Evolutionary conservation across 1,284 basidiomycete species (phyloP).

Genomic region (Sparassis latifolia): DNA sequence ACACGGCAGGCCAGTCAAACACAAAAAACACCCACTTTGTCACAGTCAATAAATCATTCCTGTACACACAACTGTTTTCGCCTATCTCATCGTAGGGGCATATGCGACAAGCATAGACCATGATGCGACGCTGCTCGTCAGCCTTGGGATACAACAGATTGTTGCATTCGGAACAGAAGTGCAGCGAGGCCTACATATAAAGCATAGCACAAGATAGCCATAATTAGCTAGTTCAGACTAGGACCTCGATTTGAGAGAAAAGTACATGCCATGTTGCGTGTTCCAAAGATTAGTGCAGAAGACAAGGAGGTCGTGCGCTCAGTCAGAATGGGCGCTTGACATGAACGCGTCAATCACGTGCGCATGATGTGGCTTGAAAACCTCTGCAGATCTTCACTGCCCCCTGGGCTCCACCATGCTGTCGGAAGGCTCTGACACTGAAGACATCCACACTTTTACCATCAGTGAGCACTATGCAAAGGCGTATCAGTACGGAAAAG

Average conservation of each 20-base stretch:
- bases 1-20: no score
- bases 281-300: no score
- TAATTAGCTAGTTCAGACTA: background rate
- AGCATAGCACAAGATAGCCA: background rate
- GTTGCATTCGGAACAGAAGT: constrained; percentile 91
- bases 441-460: constrained; percentile 47
- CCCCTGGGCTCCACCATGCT: constrained; percentile 24
- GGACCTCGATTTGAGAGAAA: no score
- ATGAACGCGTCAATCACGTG: no score
- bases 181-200: constrained; percentile 56
- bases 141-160: constrained; percentile 93
- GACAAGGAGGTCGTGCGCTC: no score
- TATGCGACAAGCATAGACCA: constrained; percentile 93
- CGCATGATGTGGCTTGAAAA: no score
- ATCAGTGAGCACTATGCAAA: constrained; percentile 82
- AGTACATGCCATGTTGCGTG: no score
- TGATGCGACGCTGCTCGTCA: constrained; percentile 78
- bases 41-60: constrained; percentile 90
- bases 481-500: constrained; percentile 75
- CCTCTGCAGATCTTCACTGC: no score
- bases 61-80: constrained; percentile 85
- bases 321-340: no score
- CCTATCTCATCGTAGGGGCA: constrained; percentile 86
- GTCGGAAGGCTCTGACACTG: constrained; percentile 46
- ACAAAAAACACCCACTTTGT: constrained; percentile 65